A percentile compares a stretch with the other conserved stretches of the same genome.
These are phyloP conservation scores for Wickerhamiella brachini DNA, from an alignment of 805 yeast genomes.

Conservation along the genomic window DNA sequence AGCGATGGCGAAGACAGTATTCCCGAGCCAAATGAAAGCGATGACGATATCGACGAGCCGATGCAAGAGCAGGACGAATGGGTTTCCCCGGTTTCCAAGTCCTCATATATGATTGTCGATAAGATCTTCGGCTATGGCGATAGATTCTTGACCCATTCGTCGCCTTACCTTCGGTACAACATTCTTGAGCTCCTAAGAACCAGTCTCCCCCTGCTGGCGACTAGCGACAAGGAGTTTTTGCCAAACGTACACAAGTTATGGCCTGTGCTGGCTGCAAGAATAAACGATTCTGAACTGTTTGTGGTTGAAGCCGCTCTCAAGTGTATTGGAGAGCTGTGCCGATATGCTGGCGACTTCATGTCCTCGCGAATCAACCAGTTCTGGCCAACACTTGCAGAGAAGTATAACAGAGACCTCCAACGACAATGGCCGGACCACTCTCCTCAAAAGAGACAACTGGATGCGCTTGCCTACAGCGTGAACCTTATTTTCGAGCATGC, in stretches of 20 bases:
- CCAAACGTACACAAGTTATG: conserved; percentile 42
- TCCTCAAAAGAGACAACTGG: conserved; percentile 6
- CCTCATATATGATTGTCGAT: conserved; percentile 43
- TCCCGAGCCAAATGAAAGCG: conserved; percentile 21
- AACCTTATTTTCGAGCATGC: background rate
- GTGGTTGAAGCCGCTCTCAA: conserved; percentile 22
- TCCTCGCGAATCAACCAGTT: conserved; percentile 20
- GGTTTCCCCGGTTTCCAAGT: conserved; percentile 52
- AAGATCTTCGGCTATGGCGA: conserved; percentile 59
- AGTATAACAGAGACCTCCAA: conserved; percentile 1
- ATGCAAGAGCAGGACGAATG: conserved; percentile 34
- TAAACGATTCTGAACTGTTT: conserved; percentile 22
- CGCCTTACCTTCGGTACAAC: conserved; percentile 40
- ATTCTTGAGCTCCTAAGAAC: conserved; percentile 37
- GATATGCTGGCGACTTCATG: conserved; percentile 25
- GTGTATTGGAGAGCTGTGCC: conserved; percentile 19
- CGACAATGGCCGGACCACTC: conserved; percentile 15
- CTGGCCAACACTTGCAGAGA: conserved; percentile 8
- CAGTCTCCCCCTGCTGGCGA: conserved; percentile 40
- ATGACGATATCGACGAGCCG: conserved; percentile 25
- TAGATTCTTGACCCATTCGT: conserved; percentile 51
- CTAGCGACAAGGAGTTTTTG: conserved; percentile 31
- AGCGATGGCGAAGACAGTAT: conserved; percentile 1
- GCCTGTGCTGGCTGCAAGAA: conserved; percentile 29
- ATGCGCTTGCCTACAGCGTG: conserved; percentile 6